Base-by-base conservation (phyloP, 164 flowering plant genomes). In the Macadamia tetraphylla region DNA sequence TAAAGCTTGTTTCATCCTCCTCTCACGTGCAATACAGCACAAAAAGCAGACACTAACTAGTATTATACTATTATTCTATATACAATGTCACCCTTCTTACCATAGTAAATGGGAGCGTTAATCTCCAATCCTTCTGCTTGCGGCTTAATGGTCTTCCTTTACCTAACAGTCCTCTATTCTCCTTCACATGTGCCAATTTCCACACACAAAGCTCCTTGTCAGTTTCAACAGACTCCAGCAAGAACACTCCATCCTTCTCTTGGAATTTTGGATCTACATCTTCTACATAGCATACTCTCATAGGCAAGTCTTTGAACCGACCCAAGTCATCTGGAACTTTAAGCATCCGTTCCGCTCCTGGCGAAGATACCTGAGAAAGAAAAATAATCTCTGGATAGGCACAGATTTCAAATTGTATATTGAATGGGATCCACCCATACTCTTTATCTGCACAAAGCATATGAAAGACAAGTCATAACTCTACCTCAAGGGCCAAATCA, bases 131-230 rank as follows among this genome's bases (percentile, higher is more conserved):
- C 72, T 77, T 92, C 78, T 78, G 84, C 73, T 92, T 90, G 18
- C 97, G 85, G 81, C 78, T 88, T 62, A 89, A 61, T 48, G 89
- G 86, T 76, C 94, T 84, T 32, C 97, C 99, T 79, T 88, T 92
- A 73, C 86, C 80, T 42, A 73, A 43, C 53, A 78, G 81, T 32
- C 84, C 91, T 58, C 89, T 80, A 65, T 90, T 92, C 76, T 86
- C 97, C 84, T 76, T 90, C 70, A 87, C 97, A 77, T 92, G 74
- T 18, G 97, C 99, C 82, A 90, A 72, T 82, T 82, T 94, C 99
- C 97, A 94, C 32, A 83, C 76, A 60, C 97, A 90, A 13, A 63
- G 74, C 60, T 75, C 89, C 1, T 79, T 68, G 66, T 84, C 88
- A 13, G 68, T 60, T 44, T 87, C 91, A 3, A 92, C 29, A 1